Evolutionary conservation across 192 early-diverging fungal genomes (phyloP).

Genomic region (Martensiomyces pterosporus): DNA sequence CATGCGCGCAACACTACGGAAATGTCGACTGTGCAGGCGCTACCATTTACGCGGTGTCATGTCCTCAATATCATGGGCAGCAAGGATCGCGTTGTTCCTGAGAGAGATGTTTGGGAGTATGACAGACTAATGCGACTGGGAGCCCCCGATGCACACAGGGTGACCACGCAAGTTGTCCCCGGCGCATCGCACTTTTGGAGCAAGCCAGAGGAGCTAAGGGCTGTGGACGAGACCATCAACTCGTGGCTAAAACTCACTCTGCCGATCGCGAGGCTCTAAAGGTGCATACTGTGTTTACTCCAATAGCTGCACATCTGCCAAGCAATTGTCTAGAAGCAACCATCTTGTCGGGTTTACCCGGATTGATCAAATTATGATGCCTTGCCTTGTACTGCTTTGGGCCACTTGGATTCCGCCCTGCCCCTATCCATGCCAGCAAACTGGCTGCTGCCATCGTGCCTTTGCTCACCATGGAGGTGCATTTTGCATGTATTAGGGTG

Average conservation of each 20-base stretch:
- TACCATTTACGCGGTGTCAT: conserved; percentile 33
- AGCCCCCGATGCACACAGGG: conserved; percentile 1
- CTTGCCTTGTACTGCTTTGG: no score
- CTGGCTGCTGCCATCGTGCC: no score
- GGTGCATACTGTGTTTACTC: no score
- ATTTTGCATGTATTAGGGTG: no score
- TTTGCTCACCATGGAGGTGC: no score
- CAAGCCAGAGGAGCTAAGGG: conserved; percentile 3
- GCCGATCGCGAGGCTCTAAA: neutral
- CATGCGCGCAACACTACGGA: conserved; percentile 21
- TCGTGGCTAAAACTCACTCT: neutral
- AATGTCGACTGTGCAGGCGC: conserved; percentile 45
- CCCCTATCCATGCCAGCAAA: no score
- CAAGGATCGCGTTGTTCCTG: conserved; percentile 49
- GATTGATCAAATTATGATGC: no score
- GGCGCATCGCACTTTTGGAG: conserved; percentile 38
- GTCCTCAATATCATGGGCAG: conserved; percentile 52
- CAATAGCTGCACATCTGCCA: no score
- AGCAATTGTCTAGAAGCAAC: no score
- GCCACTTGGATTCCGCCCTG: no score
- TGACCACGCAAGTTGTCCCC: conserved; percentile 21
- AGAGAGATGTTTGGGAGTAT: conserved; percentile 45
- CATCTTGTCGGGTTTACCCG: no score
- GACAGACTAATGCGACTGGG: conserved; percentile 33
- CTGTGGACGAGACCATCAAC: neutral